phyloP scores from a whole-genome alignment of 2,329 filamentous ascomycete genomes.

The Diaporthe citri region DNA sequence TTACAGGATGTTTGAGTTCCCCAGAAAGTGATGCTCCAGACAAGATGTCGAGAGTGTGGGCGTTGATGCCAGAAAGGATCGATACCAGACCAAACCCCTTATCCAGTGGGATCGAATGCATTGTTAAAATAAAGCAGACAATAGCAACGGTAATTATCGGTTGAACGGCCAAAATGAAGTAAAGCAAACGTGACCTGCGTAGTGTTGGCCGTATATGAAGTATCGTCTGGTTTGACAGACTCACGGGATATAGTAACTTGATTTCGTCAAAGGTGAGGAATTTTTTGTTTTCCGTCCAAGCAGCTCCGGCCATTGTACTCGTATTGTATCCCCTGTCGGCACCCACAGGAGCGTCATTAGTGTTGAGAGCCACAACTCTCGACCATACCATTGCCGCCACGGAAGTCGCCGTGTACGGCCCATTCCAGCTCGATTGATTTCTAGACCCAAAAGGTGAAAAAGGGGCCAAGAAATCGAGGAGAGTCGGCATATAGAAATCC shows the following conservation, averaged over 20 bases:
- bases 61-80: not conserved
- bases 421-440: not conserved
- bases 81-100: not conserved
- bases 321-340: not conserved
- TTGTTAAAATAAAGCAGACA: not conserved
- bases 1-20: not conserved
- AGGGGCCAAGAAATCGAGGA: not conserved
- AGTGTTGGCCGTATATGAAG: not conserved
- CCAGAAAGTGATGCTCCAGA: not conserved
- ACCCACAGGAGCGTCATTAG: not conserved
- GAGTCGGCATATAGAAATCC: not conserved
- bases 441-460: not conserved
- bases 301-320: not conserved
- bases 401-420: not conserved
- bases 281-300: not conserved
- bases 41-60: not conserved
- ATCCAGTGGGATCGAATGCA: not conserved
- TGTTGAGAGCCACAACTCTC: not conserved
- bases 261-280: not conserved
- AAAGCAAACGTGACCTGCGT: not conserved
- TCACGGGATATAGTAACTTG: not conserved
- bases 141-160: not conserved
- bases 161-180: not conserved
- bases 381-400: not conserved
- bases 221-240: not conserved